Evolutionary conservation across 495 filamentous ascomycete species (phyloP).

Genomic region (Aspergillus funiculosus): DNA sequence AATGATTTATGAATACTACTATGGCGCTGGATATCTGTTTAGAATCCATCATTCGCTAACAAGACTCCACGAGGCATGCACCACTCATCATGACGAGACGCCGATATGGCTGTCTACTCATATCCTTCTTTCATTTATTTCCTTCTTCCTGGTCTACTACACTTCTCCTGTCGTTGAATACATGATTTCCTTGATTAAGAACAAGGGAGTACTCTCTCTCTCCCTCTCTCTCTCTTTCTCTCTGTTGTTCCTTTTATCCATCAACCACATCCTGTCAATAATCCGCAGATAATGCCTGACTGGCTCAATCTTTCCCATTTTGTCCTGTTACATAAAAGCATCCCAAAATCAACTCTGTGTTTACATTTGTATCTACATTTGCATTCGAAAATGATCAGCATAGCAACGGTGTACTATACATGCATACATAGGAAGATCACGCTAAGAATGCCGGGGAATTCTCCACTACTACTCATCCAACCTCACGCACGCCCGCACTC

Average conservation of each 20-base stretch:
- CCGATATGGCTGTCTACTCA: background rate
- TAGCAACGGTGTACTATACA: too few relatives aligned
- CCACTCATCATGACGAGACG: conserved; percentile 1
- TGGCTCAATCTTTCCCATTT: too few relatives aligned
- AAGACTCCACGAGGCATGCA: conserved; percentile 2
- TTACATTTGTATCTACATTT: too few relatives aligned
- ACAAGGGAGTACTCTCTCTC: too few relatives aligned
- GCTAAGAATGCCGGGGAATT: background rate
- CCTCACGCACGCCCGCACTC: background rate
- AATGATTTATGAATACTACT: conserved; percentile 12
- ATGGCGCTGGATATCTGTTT: conserved; percentile 6
- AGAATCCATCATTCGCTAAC: conserved; percentile 10
- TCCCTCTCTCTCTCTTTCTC: background rate
- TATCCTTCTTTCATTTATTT: background rate
- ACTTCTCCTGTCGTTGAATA: too few relatives aligned
- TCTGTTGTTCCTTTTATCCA: background rate
- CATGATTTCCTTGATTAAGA: too few relatives aligned
- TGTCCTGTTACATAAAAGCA: too few relatives aligned
- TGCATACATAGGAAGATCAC: background rate
- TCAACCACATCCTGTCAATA: too few relatives aligned
- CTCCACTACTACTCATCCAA: background rate
- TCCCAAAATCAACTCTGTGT: too few relatives aligned
- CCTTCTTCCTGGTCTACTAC: background rate
- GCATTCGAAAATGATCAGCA: too few relatives aligned
- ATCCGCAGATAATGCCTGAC: too few relatives aligned